Evolutionary conservation across 441 rosid genomes (phyloP).

Genomic region (Melastoma candidum): DNA sequence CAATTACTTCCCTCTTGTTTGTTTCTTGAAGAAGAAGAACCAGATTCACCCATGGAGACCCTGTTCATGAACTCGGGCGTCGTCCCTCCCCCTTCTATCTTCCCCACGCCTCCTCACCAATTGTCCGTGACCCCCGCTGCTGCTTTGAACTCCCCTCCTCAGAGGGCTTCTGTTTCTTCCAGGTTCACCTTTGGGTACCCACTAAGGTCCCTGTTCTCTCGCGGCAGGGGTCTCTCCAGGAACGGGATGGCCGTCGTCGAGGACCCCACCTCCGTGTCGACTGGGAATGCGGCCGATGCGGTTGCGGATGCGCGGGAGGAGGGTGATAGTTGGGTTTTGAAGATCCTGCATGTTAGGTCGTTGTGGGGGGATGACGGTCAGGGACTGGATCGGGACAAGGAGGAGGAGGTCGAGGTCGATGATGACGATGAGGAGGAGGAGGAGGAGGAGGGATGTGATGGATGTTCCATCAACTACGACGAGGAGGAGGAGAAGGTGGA

Average conservation of each 20-base stretch:
- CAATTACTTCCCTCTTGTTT: no score
- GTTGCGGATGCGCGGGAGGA: slow-evolving; percentile 11
- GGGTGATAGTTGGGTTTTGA: slow-evolving; percentile 64
- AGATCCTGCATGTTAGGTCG: slow-evolving; percentile 72
- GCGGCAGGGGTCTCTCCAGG: slow-evolving; percentile 24
- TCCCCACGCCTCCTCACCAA: slow-evolving; percentile 42
- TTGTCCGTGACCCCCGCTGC: slow-evolving; percentile 25
- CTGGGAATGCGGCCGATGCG: slow-evolving; percentile 5
- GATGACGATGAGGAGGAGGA: slow-evolving; percentile 18
- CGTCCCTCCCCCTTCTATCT: no score
- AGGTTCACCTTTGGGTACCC: slow-evolving; percentile 64
- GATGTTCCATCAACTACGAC: slow-evolving; percentile 36
- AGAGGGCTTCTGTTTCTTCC: slow-evolving; percentile 18
- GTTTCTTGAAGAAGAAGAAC: no score
- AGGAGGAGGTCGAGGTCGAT: slow-evolving; percentile 11
- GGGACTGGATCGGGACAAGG: background rate
- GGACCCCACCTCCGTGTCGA: slow-evolving; percentile 15
- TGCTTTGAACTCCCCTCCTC: slow-evolving; percentile 23
- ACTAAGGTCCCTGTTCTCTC: slow-evolving; percentile 58
- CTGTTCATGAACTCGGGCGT: slow-evolving; percentile 18
- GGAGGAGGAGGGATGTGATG: slow-evolving; percentile 27
- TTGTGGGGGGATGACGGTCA: slow-evolving; percentile 31
- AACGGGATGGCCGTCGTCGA: slow-evolving; percentile 34
- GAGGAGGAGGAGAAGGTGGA: slow-evolving; percentile 18
- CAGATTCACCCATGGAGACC: slow-evolving; percentile 36